phyloP scores from a whole-genome alignment of 2,329 filamentous ascomycete species.

The Davidsoniella neocaledoniae region DNA sequence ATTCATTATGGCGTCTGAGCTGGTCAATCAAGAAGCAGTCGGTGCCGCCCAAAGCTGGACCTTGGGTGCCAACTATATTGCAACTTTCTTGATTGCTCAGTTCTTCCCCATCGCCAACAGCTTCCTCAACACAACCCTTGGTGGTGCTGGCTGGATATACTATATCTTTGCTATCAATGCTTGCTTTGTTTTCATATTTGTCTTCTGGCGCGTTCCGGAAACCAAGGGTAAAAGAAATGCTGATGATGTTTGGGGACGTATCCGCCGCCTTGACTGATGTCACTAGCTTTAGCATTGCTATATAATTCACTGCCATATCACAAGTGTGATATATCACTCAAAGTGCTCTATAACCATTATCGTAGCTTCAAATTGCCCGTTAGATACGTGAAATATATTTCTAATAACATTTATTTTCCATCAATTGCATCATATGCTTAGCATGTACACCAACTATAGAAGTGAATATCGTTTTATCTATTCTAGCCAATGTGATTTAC shows the following conservation, averaged over 20 bases:
- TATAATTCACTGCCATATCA: too few relatives aligned
- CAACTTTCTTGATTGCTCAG: constrained; percentile 83
- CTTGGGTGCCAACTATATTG: constrained; percentile 71
- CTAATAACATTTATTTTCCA: too few relatives aligned
- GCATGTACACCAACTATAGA: too few relatives aligned
- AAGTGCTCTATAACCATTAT: too few relatives aligned
- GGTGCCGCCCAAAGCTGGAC: constrained; percentile 84
- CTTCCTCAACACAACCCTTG: constrained; percentile 43
- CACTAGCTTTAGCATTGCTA: too few relatives aligned
- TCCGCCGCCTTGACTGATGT: constrained; percentile 32
- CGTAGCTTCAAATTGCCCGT: too few relatives aligned
- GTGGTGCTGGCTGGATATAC: constrained; percentile 69
- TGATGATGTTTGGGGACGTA: constrained; percentile 81
- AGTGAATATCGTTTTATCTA: too few relatives aligned
- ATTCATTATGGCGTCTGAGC: constrained; percentile 82
- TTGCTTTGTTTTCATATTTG: constrained; percentile 50
- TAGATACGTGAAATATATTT: too few relatives aligned
- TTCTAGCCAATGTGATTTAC: too few relatives aligned
- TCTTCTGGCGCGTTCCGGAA: constrained; percentile 63
- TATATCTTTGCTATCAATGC: constrained; percentile 78
- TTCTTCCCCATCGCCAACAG: constrained; percentile 84
- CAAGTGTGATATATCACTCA: too few relatives aligned
- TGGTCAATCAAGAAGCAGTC: constrained; percentile 79
- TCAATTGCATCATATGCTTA: too few relatives aligned
- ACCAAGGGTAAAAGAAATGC: constrained; percentile 69